A percentile compares a stretch with the other conserved stretches of the same genome.
Evolutionary conservation across 257 asterid species (phyloP).

Genomic region (Salvia miltiorrhiza): DNA sequence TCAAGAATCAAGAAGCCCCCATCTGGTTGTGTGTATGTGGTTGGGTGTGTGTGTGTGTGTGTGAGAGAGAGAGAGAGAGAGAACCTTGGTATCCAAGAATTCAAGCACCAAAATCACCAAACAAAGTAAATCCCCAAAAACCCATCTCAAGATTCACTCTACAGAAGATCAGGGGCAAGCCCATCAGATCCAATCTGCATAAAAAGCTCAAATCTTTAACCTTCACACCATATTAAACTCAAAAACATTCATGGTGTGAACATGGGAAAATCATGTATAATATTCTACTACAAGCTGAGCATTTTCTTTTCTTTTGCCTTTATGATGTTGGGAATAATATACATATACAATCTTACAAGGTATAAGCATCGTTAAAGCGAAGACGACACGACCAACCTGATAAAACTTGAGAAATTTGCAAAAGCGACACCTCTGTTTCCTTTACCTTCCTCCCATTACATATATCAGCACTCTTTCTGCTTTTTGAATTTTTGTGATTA

Average conservation of each 20-base stretch:
- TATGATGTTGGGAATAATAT: conserved; percentile 16
- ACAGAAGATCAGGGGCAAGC: conserved; percentile 15
- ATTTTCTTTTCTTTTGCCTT: conserved; percentile 22
- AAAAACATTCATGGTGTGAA: conserved; percentile 17
- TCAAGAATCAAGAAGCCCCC: neutral
- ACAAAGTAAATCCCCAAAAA: conserved; percentile 6
- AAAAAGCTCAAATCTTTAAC: conserved; percentile 30
- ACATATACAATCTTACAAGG: neutral
- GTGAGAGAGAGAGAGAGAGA: neutral
- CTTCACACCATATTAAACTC: conserved; percentile 11
- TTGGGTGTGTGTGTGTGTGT: too few species aligned
- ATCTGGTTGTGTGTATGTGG: too few species aligned
- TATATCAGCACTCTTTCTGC: conserved; percentile 9
- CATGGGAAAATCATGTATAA: conserved; percentile 23
- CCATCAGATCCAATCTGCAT: conserved; percentile 37
- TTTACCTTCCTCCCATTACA: neutral
- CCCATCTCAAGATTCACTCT: conserved; percentile 22
- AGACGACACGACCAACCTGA: conserved; percentile 19
- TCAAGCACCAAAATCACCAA: conserved; percentile 11
- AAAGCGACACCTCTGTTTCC: conserved; percentile 22
- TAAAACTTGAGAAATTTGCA: conserved; percentile 7
- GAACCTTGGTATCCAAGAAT: conserved; percentile 29
- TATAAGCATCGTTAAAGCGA: conserved; percentile 1
- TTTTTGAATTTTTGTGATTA: conserved; percentile 34
- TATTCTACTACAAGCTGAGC: conserved; percentile 19